Evolutionary conservation across 108 stramenopile species (phyloP).

Genomic region (Skeletonema tropicum): DNA sequence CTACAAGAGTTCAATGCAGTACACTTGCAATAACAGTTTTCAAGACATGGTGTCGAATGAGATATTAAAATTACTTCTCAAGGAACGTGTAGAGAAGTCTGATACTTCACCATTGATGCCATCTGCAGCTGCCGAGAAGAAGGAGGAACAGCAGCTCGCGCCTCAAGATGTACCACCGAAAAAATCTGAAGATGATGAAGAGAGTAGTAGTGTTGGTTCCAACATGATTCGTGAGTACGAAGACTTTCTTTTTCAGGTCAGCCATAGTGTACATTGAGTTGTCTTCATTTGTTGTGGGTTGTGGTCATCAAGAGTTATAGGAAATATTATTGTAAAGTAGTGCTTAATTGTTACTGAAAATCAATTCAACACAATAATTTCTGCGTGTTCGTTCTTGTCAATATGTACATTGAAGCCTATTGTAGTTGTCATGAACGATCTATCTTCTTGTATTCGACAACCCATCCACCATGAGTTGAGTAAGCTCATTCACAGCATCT

Average conservation of each 20-base stretch:
- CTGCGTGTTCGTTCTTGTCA: no score
- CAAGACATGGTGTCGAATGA: neutral
- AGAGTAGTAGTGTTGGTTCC: neutral
- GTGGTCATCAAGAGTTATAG: no score
- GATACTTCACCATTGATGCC: neutral
- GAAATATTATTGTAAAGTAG: no score
- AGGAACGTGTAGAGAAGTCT: neutral
- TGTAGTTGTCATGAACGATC: no score
- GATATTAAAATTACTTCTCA: neutral
- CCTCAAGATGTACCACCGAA: neutral
- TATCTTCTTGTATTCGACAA: neutral
- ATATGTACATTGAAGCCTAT: no score
- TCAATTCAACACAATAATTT: no score
- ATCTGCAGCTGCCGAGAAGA: neutral
- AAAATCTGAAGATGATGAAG: neutral
- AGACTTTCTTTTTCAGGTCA: no score
- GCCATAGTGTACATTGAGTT: no score
- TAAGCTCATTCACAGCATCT: constrained; percentile 78
- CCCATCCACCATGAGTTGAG: constrained; percentile 48
- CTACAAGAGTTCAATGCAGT: neutral
- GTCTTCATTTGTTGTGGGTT: no score
- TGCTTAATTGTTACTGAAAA: no score
- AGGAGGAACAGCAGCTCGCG: neutral
- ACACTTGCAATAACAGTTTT: neutral
- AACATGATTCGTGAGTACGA: no score